A percentile compares a stretch with the other conserved stretches of the same genome.
These are phyloP conservation scores for Pichia sp. DNA, from an alignment of 1,139 yeast species.

Conservation along the genomic window DNA sequence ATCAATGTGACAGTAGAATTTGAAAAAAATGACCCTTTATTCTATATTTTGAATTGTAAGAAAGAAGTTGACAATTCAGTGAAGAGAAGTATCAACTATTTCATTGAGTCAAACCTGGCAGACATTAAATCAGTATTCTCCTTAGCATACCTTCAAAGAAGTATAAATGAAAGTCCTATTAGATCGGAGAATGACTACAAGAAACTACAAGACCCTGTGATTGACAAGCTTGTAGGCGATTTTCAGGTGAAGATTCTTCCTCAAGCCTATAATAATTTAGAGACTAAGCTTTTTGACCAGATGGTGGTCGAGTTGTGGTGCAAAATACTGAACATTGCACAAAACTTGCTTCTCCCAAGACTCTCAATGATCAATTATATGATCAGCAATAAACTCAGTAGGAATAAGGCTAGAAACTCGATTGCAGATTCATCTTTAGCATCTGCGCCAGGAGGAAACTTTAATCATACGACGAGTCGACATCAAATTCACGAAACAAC, in stretches of 20 bases:
- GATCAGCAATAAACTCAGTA: slow-evolving; percentile 20
- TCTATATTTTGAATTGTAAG: slow-evolving; percentile 18
- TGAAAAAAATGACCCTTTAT: slow-evolving; percentile 24
- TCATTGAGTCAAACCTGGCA: slow-evolving; percentile 22
- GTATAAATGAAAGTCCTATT: slow-evolving; percentile 19
- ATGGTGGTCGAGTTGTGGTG: slow-evolving; percentile 23
- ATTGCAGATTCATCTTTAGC: background rate
- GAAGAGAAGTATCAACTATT: slow-evolving; percentile 21
- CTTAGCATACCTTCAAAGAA: slow-evolving; percentile 17
- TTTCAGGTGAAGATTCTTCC: slow-evolving; percentile 19
- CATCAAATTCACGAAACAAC: slow-evolving; percentile 14
- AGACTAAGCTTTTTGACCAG: slow-evolving; percentile 24
- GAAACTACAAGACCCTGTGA: slow-evolving; percentile 17
- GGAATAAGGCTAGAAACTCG: slow-evolving; percentile 7
- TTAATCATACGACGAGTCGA: background rate
- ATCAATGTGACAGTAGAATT: slow-evolving; percentile 19
- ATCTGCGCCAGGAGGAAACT: background rate
- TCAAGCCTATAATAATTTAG: slow-evolving; percentile 23
- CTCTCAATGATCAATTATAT: slow-evolving; percentile 20
- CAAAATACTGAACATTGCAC: slow-evolving; percentile 21
- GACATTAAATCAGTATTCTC: slow-evolving; percentile 22
- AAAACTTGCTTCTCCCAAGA: slow-evolving; percentile 24
- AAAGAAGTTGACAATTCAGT: slow-evolving; percentile 19
- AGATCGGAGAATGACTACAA: slow-evolving; percentile 16
- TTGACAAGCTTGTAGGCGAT: slow-evolving; percentile 19